A percentile compares a stretch with the other conserved stretches of the same genome.
phyloP scores from a whole-genome alignment of 805 yeast genomes.

The Clavispora fructus region DNA sequence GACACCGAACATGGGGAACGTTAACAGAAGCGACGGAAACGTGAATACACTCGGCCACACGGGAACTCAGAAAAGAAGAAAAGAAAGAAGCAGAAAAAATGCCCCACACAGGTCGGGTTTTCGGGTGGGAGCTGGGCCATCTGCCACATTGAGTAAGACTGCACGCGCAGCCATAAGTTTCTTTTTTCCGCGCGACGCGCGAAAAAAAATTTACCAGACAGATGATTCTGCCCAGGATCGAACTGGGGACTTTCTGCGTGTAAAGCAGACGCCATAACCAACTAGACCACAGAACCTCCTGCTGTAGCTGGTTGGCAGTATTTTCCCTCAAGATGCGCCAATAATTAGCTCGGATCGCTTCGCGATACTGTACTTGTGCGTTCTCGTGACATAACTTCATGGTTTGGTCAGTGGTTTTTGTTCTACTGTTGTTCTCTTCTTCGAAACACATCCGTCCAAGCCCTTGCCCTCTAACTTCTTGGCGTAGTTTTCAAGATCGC shows the following conservation, averaged over 20 bases:
- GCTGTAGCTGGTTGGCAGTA: not conserved
- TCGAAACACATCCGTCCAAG: too few relatives aligned
- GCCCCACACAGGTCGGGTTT: not conserved
- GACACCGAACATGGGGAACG: constrained; percentile 1
- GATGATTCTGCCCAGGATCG: constrained; percentile 99
- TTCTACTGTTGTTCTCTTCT: too few relatives aligned
- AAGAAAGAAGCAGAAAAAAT: not conserved
- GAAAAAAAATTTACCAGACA: constrained; percentile 2
- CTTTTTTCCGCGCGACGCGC: constrained; percentile 1
- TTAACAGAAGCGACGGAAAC: not conserved
- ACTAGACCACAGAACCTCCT: constrained; percentile 96
- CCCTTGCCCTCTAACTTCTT: too few relatives aligned
- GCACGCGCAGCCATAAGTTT: not conserved
- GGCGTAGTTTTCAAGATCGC: too few relatives aligned
- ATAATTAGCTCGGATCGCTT: too few relatives aligned
- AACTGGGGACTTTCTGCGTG: constrained; percentile 99
- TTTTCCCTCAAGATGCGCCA: too few relatives aligned
- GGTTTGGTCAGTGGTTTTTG: too few relatives aligned
- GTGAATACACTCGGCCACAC: not conserved
- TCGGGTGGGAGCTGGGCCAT: not conserved
- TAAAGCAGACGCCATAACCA: constrained; percentile 99
- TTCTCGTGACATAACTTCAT: too few relatives aligned
- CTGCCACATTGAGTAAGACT: not conserved
- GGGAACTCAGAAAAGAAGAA: not conserved
- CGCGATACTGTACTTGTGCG: too few relatives aligned